Base-by-base conservation (phyloP, 768 basidiomycete species). In the Pleurotus giganteus region DNA sequence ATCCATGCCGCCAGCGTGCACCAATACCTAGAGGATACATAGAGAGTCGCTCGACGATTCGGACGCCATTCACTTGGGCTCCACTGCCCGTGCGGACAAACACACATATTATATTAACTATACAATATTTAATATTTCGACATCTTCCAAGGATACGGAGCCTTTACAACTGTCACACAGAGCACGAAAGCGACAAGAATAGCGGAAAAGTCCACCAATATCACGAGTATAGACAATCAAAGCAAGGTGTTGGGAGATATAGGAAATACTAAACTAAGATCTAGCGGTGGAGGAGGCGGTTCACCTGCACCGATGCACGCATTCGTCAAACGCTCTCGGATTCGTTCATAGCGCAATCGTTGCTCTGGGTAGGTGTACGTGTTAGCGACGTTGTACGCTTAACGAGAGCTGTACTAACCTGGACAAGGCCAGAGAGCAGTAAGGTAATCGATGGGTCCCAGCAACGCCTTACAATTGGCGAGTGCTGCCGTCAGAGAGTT, bases 361-460 rank as follows among this genome's bases (percentile, higher is more conserved):
- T 84, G 82, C 58, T 79, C 86, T 85, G 53, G 15, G 31, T 46
- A 23, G 54, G 29, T 5, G 55, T 27, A 49, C 56, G 63, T 57
- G 60, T 59, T 39, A 42, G 43, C 27, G 24, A 36, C 13, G 31
- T 31, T 34, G 39, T 24, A 19, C 32, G 39, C 4, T 23, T 12
- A 19, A 5, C 28, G 37, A 53, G 53, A 26, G 41, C 55, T 54
- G 29, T 37, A 66, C 72, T 61, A 61, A 86, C 86, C 81, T 53
- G 71, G 63, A 63, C 84, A 88, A 0, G 87, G 86, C 85, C 85
- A 88, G 42, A 87, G 61, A 4, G 75, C 72, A 44, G 79, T 78
- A 57, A 88, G 65, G 65, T 84, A 86, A 61, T 88, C 82, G 43
- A 84, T 73, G 8, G 82, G 80, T 23, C 78, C 74, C 39, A 88